These are phyloP conservation scores for Leccinum pellstonianum DNA, from an alignment of 768 basidiomycete genomes.

Conservation along the genomic window DNA sequence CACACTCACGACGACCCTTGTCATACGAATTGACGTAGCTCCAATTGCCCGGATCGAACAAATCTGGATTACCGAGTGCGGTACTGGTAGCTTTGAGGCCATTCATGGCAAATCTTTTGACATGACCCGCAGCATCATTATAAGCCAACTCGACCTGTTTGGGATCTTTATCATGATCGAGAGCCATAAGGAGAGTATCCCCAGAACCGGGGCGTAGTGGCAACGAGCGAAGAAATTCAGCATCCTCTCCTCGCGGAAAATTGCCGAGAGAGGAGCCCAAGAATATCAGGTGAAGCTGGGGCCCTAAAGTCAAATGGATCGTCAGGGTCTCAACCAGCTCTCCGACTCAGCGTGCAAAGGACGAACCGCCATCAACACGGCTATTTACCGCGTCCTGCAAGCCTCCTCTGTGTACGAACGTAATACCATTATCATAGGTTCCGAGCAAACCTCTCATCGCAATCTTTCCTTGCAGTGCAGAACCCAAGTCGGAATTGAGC, in stretches of 20 bases:
- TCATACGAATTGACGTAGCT: conserved; percentile 66
- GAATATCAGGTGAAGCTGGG: conserved; percentile 82
- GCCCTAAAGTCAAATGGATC: conserved; percentile 26
- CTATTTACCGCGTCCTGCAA: conserved; percentile 11
- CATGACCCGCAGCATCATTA: conserved; percentile 75
- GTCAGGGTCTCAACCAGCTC: conserved; percentile 27
- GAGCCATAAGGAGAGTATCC: conserved; percentile 84
- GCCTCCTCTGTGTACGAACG: conserved; percentile 58
- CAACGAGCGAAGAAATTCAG: conserved; percentile 70
- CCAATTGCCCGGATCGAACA: conserved; percentile 72
- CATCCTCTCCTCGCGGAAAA: conserved; percentile 69
- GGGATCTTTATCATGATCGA: conserved; percentile 79
- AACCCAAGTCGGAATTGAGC: conserved; percentile 58
- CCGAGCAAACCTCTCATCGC: conserved; percentile 85
- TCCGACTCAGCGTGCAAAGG: conserved; percentile 11
- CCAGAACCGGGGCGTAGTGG: conserved; percentile 72
- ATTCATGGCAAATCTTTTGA: conserved; percentile 81
- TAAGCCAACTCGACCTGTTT: conserved; percentile 80
- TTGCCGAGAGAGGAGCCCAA: conserved; percentile 92
- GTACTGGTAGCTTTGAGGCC: conserved; percentile 69
- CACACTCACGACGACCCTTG: conserved; percentile 44
- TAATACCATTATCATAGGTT: conserved; percentile 89
- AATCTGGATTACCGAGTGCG: conserved; percentile 61
- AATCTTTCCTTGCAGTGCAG: conserved; percentile 66
- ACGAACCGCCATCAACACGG: not conserved